These are phyloP conservation scores for Xylaria nigripes DNA, from an alignment of 495 filamentous ascomycete genomes.

Conservation along the genomic window DNA sequence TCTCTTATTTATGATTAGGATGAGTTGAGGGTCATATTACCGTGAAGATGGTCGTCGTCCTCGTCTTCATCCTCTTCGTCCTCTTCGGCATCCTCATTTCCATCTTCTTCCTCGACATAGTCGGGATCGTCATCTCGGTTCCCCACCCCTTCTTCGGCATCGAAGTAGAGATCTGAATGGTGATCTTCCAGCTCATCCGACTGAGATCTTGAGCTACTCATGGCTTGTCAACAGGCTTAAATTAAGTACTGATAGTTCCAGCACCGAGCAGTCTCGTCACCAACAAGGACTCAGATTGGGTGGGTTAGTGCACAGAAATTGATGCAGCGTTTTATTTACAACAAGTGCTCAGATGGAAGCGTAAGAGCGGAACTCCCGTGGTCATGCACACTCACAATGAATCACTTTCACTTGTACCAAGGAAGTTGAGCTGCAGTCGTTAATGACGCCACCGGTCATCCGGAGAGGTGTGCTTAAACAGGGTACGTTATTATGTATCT, in stretches of 20 bases:
- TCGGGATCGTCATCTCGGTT: constrained; percentile 41
- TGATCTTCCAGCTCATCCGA: constrained; percentile 15
- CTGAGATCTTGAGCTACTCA: constrained; percentile 16
- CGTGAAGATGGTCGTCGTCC: constrained; percentile 32
- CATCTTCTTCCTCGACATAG: constrained; percentile 34
- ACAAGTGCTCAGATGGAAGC: too few relatives aligned
- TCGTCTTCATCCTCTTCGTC: constrained; percentile 31
- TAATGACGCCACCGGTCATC: too few relatives aligned
- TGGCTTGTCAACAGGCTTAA: constrained; percentile 6
- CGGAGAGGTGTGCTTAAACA: too few relatives aligned
- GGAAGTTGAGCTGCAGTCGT: too few relatives aligned
- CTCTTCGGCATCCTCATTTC: constrained; percentile 29
- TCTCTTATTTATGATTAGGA: neutral
- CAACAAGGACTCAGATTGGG: neutral
- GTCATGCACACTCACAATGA: too few relatives aligned
- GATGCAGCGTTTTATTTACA: too few relatives aligned
- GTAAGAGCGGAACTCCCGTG: too few relatives aligned
- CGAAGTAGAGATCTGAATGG: constrained; percentile 17
- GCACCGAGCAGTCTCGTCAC: neutral
- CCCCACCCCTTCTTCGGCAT: constrained; percentile 23
- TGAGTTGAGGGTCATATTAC: neutral
- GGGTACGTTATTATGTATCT: too few relatives aligned
- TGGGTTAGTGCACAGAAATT: neutral
- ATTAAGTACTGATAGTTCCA: neutral
- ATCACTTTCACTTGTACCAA: too few relatives aligned